Conservation (phyloP, 2,329 filamentous ascomycete genomes). For the Rhinocladiella similis region DNA sequence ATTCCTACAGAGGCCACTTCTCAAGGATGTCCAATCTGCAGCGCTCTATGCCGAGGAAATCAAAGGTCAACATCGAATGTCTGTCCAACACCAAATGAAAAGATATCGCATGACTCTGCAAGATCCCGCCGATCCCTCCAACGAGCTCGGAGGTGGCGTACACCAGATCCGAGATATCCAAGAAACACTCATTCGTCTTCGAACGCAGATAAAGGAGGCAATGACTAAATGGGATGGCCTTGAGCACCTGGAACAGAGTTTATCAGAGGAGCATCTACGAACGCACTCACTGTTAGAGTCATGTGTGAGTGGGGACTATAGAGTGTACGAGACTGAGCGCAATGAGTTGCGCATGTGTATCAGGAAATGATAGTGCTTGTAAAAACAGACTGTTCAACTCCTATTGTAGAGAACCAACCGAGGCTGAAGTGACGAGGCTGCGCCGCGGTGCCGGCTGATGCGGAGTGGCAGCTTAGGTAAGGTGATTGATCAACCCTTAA, state of each 20-base stretch:
- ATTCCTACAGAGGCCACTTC: not conserved
- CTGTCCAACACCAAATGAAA: conserved; percentile 3
- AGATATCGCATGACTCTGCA: conserved; percentile 54
- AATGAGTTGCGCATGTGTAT: conserved; percentile 12
- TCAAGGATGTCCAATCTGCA: not conserved
- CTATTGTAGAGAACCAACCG: not conserved
- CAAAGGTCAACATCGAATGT: conserved; percentile 11
- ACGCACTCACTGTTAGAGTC: conserved; percentile 19
- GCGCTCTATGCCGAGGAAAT: conserved; percentile 13
- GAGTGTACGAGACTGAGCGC: conserved; percentile 24
- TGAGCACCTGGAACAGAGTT: not conserved
- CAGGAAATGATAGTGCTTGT: not conserved
- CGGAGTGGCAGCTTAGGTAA: not conserved
- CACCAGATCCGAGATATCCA: conserved; percentile 53
- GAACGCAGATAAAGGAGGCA: conserved; percentile 14
- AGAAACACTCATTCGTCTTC: conserved; percentile 37
- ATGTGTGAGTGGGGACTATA: conserved; percentile 27
- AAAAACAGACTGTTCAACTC: not conserved
- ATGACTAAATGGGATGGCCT: conserved; percentile 21
- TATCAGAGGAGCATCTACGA: not conserved
- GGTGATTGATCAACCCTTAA: too few relatives aligned
- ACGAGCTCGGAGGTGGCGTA: conserved; percentile 54
- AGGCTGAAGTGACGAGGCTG: not conserved
- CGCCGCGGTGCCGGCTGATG: not conserved
- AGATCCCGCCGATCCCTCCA: conserved; percentile 59